Base-by-base conservation (phyloP, 2,329 filamentous ascomycete species). In the Claviceps sp. region DNA sequence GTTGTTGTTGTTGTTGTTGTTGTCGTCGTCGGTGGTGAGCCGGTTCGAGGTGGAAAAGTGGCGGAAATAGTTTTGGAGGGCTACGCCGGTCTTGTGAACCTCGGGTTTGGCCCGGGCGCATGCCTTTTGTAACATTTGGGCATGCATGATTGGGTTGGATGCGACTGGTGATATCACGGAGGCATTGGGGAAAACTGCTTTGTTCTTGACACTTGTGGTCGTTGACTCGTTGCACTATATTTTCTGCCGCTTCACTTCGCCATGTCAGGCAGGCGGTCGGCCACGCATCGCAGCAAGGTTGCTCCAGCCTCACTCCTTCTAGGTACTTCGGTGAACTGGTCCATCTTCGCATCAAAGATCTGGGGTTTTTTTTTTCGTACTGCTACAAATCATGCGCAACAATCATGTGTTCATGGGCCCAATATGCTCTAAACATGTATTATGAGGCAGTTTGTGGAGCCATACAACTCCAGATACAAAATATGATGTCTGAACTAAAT, bases 111-210 rank as follows among this genome's bases (percentile, higher is more conserved):
- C 61, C 50, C 66, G 66, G 54, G 58, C 58, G 56, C 63, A 65
- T 48, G 63, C 62, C 57, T 67, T 69, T 59, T 67, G 67, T 50
- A 71, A 61, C 42, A 63, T 62, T 58, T 68, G 66, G 42, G 63
- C 62, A 52, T 67, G 65, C 68, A 70, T 70, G 55, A 55, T 57
- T 57, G 58, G 52, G 55, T 56, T 51, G 54, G 37, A 42, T 22
- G 47, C 43, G 7, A 44, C 51, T 57, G 53, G 16, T 57, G 53
- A 7, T 41, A 22, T 40, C 16, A 49, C 8, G 16, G 37, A 50
- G 34, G 42, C 42, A 43, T 20, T 4, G 42, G 14, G 34, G 13
- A 20, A n/a, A n/a, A 4, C 6, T 41, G 42, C 13, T 24, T 30
- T 18, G n/a, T 26, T 4, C 11, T 18, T n/a, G n/a, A n/a, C n/a